Conservation (phyloP, 2,329 filamentous ascomycete genomes). For the Ilyonectria robusta region DNA sequence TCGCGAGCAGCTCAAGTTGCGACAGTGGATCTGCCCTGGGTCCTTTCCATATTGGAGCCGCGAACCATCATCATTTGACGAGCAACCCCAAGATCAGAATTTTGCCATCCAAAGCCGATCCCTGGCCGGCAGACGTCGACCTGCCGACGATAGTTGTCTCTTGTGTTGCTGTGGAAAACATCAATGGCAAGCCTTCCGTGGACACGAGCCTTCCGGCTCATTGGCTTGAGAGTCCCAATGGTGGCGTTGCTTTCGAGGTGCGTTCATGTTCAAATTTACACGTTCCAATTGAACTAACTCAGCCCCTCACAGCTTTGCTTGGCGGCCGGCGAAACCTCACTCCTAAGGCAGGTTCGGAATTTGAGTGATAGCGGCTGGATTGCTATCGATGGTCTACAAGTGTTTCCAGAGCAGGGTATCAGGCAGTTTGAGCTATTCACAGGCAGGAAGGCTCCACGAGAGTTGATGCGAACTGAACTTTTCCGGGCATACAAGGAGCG, state of each 20-base stretch:
- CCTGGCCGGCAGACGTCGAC: slow-evolving; percentile 74
- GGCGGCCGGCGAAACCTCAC: too few relatives aligned
- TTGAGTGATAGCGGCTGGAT: slow-evolving; percentile 77
- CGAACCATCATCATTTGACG: too few relatives aligned
- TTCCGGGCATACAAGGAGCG: slow-evolving; percentile 56
- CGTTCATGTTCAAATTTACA: too few relatives aligned
- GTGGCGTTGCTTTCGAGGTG: slow-evolving; percentile 79
- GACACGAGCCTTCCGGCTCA: slow-evolving; percentile 77
- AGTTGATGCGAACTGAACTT: slow-evolving; percentile 78
- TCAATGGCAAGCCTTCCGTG: slow-evolving; percentile 69
- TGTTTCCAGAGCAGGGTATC: slow-evolving; percentile 84
- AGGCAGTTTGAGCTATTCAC: slow-evolving; percentile 88
- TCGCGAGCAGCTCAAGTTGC: too few relatives aligned
- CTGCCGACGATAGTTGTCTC: slow-evolving; percentile 82
- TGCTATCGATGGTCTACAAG: slow-evolving; percentile 80
- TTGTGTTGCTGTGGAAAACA: slow-evolving; percentile 80
- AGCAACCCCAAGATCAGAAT: too few relatives aligned
- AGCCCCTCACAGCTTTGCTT: too few relatives aligned
- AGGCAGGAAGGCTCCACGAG: slow-evolving; percentile 65
- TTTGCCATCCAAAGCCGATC: too few relatives aligned
- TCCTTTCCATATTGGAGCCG: too few relatives aligned
- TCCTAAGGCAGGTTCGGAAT: slow-evolving; percentile 69
- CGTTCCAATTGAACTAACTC: too few relatives aligned
- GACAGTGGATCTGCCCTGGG: too few relatives aligned
- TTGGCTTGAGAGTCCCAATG: slow-evolving; percentile 81